These are phyloP conservation scores for Cyberlindnera amylophila DNA, from an alignment of 805 yeast species.

Conservation along the genomic window DNA sequence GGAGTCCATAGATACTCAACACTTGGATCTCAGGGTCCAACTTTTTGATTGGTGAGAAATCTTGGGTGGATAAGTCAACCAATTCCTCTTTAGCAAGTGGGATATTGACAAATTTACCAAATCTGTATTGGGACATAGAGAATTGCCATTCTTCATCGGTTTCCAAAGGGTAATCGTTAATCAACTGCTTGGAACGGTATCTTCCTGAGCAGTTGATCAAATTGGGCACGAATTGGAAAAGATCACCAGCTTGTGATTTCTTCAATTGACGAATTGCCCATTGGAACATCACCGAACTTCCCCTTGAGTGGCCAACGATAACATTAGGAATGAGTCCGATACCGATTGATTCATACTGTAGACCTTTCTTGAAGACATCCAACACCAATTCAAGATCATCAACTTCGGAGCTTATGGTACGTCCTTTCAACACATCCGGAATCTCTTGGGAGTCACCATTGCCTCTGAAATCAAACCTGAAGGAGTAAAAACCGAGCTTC, in stretches of 20 bases:
- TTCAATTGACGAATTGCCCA: slow-evolving; percentile 55
- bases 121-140: slow-evolving; percentile 36
- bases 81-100: slow-evolving; percentile 51
- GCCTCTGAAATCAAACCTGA: slow-evolving; percentile 81
- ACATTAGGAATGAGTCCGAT: slow-evolving; percentile 46
- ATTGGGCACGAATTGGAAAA: slow-evolving; percentile 49
- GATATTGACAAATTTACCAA: slow-evolving; percentile 42
- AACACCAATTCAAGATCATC: slow-evolving; percentile 57
- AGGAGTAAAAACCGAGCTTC: slow-evolving; percentile 55
- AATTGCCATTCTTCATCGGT: slow-evolving; percentile 30
- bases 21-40: slow-evolving; percentile 50
- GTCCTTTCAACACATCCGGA: slow-evolving; percentile 36
- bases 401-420: slow-evolving; percentile 60
- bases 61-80: slow-evolving; percentile 43
- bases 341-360: slow-evolving; percentile 28
- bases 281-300: slow-evolving; percentile 66
- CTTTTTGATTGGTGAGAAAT: slow-evolving; percentile 38
- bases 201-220: slow-evolving; percentile 75
- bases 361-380: slow-evolving; percentile 28
- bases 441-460: slow-evolving; percentile 70
- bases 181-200: slow-evolving; percentile 34
- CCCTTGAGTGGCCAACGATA: slow-evolving; percentile 78
- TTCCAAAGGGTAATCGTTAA: slow-evolving; percentile 17
- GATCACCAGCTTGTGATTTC: slow-evolving; percentile 30
- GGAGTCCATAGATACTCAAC: slow-evolving; percentile 65